Evolutionary conservation across 2,329 filamentous ascomycete species (phyloP), one percentile per base, ranked within the genome.

Genomic region (Fusarium penzigii): DNA sequence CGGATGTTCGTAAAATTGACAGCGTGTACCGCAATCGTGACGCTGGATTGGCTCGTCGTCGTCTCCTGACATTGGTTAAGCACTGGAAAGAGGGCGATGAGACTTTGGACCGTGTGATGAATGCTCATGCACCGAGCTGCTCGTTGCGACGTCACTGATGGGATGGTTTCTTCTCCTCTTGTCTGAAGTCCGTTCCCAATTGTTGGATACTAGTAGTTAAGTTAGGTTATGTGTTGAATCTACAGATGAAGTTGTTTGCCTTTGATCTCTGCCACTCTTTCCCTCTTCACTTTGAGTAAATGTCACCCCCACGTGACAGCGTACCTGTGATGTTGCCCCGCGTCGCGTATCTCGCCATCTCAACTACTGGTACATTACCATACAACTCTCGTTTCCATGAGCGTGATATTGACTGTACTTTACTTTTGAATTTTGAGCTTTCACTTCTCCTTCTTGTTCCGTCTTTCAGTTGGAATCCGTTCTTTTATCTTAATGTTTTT

Each of bases 1-100:
- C 52, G 7, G 73, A 74, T 49, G 72, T 77, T 16, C 65, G 73
- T 39, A 71, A 74, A 52, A 75, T 76, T 44, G 73, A 76, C 55
- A 75, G 72, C 14, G 73, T 75, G 36, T 77, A 76, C 50, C 70
- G 74, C 12, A 76, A 75, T 47, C 65, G 71, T 10, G 72, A 77
- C 49, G 70, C 70, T 11, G 70, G 70, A 5, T 57, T 68, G 44
- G 70, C 70, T 7, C 64, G 72, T n/a, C 63, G 70, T 1, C 66
- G 67, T 14, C 52, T 71, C 36, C 55, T 71, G 62, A 67, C 62
- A 29, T 59, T 75, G 51, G 62, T 70, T 17, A 75, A 75, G 48
- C 61, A 69, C 39, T 76, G 73, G 74, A 66, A 74, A 40, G 70
- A 74, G 52, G 68, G 67, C 6, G 72, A 75, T 50, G 66, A 71